These are phyloP conservation scores for Monosporascus ibericus DNA, from an alignment of 2,329 filamentous ascomycete species.

Conservation along the genomic window DNA sequence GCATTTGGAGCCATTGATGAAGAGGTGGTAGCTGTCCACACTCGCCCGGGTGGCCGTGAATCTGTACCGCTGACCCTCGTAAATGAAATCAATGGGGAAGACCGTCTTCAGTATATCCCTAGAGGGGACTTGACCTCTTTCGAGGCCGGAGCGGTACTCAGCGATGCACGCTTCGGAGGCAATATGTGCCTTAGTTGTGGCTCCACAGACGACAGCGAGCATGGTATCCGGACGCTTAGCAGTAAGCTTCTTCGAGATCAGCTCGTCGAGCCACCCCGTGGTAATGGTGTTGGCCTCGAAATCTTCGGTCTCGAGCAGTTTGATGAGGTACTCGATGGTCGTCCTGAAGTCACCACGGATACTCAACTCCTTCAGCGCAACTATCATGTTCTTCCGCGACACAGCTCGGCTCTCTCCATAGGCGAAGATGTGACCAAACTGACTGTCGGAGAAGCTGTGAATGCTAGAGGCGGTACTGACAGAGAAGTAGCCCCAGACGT, in stretches of 20 bases:
- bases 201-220: slow-evolving; percentile 91
- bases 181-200: slow-evolving; percentile 88
- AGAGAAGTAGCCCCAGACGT: slow-evolving; percentile 99
- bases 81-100: slow-evolving; percentile 97
- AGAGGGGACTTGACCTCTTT: slow-evolving; percentile 94
- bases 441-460: slow-evolving; percentile 97
- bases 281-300: slow-evolving; percentile 99
- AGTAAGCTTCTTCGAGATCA: slow-evolving; percentile 95
- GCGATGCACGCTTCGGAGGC: slow-evolving; percentile 84
- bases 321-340: slow-evolving; percentile 97
- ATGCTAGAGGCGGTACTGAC: slow-evolving; percentile 95
- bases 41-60: slow-evolving; percentile 95
- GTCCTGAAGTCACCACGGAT: slow-evolving; percentile 99
- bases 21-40: slow-evolving; percentile 89
- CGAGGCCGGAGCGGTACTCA: slow-evolving; percentile 81
- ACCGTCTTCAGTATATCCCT: slow-evolving; percentile 98
- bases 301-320: slow-evolving; percentile 93
- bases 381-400: slow-evolving; percentile 98
- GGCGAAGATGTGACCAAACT: slow-evolving; percentile 98
- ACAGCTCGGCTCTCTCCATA: slow-evolving; percentile 96
- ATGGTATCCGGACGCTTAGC: slow-evolving; percentile 92
- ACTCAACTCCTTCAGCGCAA: slow-evolving; percentile 95
- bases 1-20: slow-evolving; percentile 98
- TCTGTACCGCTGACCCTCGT: slow-evolving; percentile 93
- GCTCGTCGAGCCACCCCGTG: slow-evolving; percentile 96